A percentile compares a stretch with the other conserved stretches of the same genome.
These are phyloP conservation scores for Brettanomyces nanus DNA, from an alignment of 805 yeast genomes.

Conservation along the genomic window DNA sequence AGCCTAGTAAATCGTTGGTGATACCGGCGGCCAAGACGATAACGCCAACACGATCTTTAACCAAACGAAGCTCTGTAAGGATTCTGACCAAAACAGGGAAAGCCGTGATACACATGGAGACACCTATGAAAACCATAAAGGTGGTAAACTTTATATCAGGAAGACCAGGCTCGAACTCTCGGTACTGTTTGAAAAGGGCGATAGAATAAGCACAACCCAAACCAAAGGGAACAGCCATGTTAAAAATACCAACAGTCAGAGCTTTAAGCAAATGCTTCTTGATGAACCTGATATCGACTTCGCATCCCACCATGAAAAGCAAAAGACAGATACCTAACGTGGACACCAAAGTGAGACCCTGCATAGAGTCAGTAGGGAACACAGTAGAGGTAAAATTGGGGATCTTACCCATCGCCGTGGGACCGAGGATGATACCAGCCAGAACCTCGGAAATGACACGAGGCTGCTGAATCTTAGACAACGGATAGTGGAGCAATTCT, in stretches of 20 bases:
- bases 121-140: constrained; percentile 73
- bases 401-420: constrained; percentile 64
- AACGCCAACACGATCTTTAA: constrained; percentile 64
- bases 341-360: constrained; percentile 59
- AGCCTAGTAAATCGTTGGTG: constrained; percentile 69
- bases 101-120: constrained; percentile 79
- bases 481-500: constrained; percentile 51
- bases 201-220: constrained; percentile 65
- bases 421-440: constrained; percentile 69
- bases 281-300: constrained; percentile 63
- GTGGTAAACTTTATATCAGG: constrained; percentile 53
- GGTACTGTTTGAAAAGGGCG: constrained; percentile 56
- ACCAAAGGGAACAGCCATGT: constrained; percentile 75
- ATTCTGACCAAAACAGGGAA: constrained; percentile 80
- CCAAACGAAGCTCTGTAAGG: constrained; percentile 60
- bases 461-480: constrained; percentile 61
- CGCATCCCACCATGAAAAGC: constrained; percentile 70
- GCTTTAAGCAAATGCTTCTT: constrained; percentile 55
- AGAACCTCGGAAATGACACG: constrained; percentile 77
- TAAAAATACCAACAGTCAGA: constrained; percentile 56
- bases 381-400: constrained; percentile 58
- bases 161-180: constrained; percentile 25
- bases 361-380: constrained; percentile 56
- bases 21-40: constrained; percentile 80
- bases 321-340: constrained; percentile 69